Percentiles rank a stretch among this genome's conserved stretches.
phyloP scores from a whole-genome alignment of 305 asterid species.

The Solanum hybrid region DNA sequence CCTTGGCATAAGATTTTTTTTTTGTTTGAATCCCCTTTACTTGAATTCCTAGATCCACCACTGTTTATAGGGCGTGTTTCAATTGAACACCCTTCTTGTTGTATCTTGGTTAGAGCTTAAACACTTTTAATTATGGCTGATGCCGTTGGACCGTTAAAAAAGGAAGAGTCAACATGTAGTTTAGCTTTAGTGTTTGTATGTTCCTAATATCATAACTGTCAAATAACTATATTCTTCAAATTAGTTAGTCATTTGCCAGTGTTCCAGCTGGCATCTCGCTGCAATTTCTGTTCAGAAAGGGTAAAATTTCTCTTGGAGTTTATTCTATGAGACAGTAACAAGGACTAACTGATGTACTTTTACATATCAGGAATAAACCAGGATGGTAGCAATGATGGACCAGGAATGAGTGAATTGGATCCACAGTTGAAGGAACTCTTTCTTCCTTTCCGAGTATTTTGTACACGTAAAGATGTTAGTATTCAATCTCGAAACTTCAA shows the following conservation, averaged over 20 bases:
- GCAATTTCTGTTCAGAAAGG: not conserved
- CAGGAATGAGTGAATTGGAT: conserved; percentile 19
- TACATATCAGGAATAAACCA: conserved; percentile 30
- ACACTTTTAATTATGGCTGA: not conserved
- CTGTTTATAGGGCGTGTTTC: not conserved
- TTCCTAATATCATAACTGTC: not conserved
- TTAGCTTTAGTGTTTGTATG: not conserved
- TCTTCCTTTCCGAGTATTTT: conserved; percentile 65
- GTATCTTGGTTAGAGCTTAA: not conserved
- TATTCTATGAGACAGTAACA: not conserved
- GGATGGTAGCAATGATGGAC: conserved; percentile 23
- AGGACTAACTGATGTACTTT: not conserved
- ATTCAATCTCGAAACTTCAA: conserved; percentile 8
- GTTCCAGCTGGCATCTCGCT: not conserved
- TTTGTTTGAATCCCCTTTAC: not conserved
- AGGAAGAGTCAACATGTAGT: not conserved
- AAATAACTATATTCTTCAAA: not conserved
- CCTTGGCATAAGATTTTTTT: not conserved
- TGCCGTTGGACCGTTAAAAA: not conserved
- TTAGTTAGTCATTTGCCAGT: not conserved
- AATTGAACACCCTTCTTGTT: not conserved
- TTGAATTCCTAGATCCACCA: not conserved
- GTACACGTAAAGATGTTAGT: conserved; percentile 64
- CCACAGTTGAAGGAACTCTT: conserved; percentile 43
- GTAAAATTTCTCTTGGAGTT: not conserved